Evolutionary conservation across 1,284 basidiomycete species (phyloP), one percentile per base, ranked within the genome.

Genomic region (Acaromyces ingoldii): DNA sequence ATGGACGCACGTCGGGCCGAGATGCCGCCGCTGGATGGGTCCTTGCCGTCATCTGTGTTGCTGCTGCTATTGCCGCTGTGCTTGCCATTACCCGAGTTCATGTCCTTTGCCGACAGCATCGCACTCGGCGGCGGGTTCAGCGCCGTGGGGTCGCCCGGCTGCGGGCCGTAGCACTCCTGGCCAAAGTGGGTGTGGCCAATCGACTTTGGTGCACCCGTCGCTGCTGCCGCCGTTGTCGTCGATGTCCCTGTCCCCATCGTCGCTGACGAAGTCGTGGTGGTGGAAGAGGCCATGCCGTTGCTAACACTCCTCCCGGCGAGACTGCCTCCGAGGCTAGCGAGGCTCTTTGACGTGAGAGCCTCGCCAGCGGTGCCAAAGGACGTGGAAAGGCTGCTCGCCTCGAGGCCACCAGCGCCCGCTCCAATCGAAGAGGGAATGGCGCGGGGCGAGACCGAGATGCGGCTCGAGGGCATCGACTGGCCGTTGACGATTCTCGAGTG

Each of bases 321-420:
- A n/a, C n/a, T n/a, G n/a, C n/a, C n/a, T n/a, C n/a, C n/a, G n/a
- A n/a, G n/a, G n/a, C n/a, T n/a, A n/a, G n/a, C n/a, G n/a, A n/a
- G n/a, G n/a, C n/a, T 58, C 7, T 62, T 59, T 19, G 63, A 44
- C 29, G 64, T 59, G 45, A 70, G 57, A 1, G 69, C 69, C 38
- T 72, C 70, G 13, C 63, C 72, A 15, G 72, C 72, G 4, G 72
- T 64, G 25, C 70, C 70, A 15, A 74, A 69, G 21, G 68, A 71
- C 6, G 70, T 67, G 9, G 72, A 69, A 13, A 67, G 22, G 22
- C 22, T 24, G n/a, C 37, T 11, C 24, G 33, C 17, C 22, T 30
- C 19, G 31, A 38, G 6, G 47, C 57, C 58, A 28, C 45, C 47
- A 17, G 52, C 44, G 22, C 50, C 56, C 51, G 54, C 49, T n/a